These are phyloP conservation scores for Rhizoclosmatium globosum DNA, from an alignment of 192 early-diverging fungal species.

Conservation along the genomic window DNA sequence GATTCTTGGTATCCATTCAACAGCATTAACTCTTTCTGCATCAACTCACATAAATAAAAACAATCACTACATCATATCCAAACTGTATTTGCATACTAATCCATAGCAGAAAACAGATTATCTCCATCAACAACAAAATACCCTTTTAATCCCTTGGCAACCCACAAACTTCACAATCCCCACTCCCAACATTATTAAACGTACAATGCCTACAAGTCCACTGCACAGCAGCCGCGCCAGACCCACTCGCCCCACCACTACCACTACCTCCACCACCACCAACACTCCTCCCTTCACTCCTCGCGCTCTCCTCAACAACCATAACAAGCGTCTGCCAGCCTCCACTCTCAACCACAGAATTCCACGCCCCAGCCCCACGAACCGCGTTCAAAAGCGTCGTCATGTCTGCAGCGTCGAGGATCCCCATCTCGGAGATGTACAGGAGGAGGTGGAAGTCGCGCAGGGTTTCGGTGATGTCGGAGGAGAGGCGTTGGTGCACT, in stretches of 20 bases:
- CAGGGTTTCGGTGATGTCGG: conserved; percentile 57
- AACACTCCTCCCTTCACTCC: background rate
- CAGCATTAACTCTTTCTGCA: too few relatives aligned
- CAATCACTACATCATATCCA: too few relatives aligned
- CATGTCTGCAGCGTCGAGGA: conserved; percentile 64
- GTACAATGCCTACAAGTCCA: conserved; percentile 85
- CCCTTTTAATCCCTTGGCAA: conserved; percentile 56
- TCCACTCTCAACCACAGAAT: conserved; percentile 61
- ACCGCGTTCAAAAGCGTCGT: conserved; percentile 33
- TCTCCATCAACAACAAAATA: too few relatives aligned
- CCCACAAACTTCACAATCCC: conserved; percentile 83
- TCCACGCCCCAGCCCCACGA: conserved; percentile 33
- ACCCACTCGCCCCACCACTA: conserved; percentile 39
- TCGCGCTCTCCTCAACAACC: conserved; percentile 55
- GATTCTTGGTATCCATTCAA: too few relatives aligned
- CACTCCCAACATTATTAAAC: conserved; percentile 68
- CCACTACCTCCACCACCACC: conserved; percentile 18
- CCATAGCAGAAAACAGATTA: too few relatives aligned
- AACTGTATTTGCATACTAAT: too few relatives aligned
- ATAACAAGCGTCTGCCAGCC: conserved; percentile 80
- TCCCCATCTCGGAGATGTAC: conserved; percentile 68
- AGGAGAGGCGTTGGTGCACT: conserved; percentile 64
- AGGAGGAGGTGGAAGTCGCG: conserved; percentile 90
- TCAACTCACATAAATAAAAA: too few relatives aligned
- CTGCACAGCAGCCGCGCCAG: conserved; percentile 27